Evolutionary conservation across 768 basidiomycete species (phyloP), one percentile per base, ranked within the genome.

Genomic region (Hypholoma fasciculare): DNA sequence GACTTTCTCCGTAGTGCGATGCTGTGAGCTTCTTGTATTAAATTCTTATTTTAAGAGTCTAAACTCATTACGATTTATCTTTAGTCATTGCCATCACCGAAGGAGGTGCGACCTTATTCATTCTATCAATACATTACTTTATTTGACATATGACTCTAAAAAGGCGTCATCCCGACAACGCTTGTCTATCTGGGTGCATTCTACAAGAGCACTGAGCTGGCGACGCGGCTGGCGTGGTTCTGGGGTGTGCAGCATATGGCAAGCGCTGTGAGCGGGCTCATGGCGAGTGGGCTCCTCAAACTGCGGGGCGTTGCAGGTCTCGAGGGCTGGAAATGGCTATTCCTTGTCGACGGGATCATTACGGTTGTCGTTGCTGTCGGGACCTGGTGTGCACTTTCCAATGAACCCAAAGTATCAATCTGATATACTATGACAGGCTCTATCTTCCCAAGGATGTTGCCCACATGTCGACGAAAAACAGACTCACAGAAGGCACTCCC

Each of bases 161-260:
- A 39, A 65, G 66, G 65, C 38, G 76, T 76, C 11, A 76, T 73
- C 4, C 74, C 74, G 3, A 71, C 74, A 4, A 73, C 77, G 16
- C 65, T 81, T 8, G 76, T 76, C 27, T 79, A 79, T 63, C 69
- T 79, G 2, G 75, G 76, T 39, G 67, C 69, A 7, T 78, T 78
- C 61, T 79, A 79, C 64, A 76, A 74, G 38, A 69, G 78, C 23
- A 77, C 75, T 0, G 79, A 81, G 61, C 70, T 79, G 5, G 72
- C 77, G 0, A 72, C 72, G 19, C 69, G 78, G 1, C 65, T 79
- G 1, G 78, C 74, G 7, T 72, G 73, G 61, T 81, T 78, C 68
- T 81, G 78, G 72, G 77, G 75, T 19, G 65, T 74, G 16, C 76
- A 74, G 46, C 63, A 67, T 17, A 58, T 76, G 20, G 75, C 75